Conservation (phyloP, 345 rosid species). For the Aegle marmelos region DNA sequence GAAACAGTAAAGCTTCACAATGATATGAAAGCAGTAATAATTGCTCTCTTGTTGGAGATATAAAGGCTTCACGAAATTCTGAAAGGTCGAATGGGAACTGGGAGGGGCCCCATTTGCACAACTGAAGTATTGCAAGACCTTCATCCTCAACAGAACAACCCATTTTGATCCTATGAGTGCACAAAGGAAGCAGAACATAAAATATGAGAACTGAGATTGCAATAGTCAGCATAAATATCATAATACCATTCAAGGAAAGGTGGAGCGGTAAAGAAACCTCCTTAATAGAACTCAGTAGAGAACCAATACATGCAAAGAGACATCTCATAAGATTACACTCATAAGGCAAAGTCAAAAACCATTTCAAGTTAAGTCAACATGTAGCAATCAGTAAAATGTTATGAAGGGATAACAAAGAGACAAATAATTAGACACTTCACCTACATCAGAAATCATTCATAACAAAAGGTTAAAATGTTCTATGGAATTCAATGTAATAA, state of each 20-base stretch:
- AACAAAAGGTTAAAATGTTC: background rate
- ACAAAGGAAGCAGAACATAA: constrained; percentile 17
- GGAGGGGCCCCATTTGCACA: constrained; percentile 78
- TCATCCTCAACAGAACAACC: constrained; percentile 40
- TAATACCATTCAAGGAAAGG: background rate
- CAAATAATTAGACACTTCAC: background rate
- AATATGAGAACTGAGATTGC: constrained; percentile 6
- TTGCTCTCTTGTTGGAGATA: constrained; percentile 80
- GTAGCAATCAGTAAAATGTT: background rate
- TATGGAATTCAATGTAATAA: background rate
- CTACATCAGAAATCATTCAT: background rate
- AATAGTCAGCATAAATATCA: constrained; percentile 5
- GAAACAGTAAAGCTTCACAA: constrained; percentile 69
- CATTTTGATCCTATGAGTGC: constrained; percentile 41
- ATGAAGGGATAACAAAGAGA: background rate
- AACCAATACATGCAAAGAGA: background rate
- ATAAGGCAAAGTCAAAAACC: background rate
- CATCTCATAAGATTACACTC: background rate
- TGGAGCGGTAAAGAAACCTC: background rate
- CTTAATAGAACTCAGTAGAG: too few relatives aligned
- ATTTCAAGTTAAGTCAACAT: background rate
- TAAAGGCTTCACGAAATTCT: constrained; percentile 83
- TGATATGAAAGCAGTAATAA: constrained; percentile 66
- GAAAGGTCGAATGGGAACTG: constrained; percentile 52
- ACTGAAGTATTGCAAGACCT: constrained; percentile 61